Percentiles rank a stretch among this genome's conserved stretches.
phyloP scores from a whole-genome alignment of 2,329 filamentous ascomycete genomes.

The Parastagonospora nodorum region DNA sequence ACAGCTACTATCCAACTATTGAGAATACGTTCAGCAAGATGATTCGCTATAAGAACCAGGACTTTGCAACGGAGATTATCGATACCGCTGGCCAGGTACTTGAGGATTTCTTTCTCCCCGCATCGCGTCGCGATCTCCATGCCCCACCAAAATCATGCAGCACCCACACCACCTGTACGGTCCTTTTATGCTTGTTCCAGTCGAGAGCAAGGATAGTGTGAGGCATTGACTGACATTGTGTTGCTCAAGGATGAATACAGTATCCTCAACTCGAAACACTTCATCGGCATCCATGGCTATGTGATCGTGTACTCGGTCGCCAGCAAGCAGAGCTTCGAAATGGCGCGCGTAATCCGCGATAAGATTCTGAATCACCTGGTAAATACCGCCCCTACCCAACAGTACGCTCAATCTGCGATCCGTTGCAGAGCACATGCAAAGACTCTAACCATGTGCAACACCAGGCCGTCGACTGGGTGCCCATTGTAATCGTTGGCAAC shows the following conservation, averaged over 20 bases:
- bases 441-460: constrained; percentile 11
- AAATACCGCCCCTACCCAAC: constrained; percentile 43
- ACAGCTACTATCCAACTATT: constrained; percentile 98
- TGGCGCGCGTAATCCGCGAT: constrained; percentile 93
- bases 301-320: constrained; percentile 98
- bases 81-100: constrained; percentile 92
- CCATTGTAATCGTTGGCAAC: constrained; percentile 94
- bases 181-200: too few relatives aligned
- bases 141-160: constrained; percentile 12
- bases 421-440: background rate
- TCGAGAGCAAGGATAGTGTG: too few relatives aligned
- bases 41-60: constrained; percentile 90
- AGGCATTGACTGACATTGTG: constrained; percentile 22
- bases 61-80: constrained; percentile 95
- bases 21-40: constrained; percentile 98
- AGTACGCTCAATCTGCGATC: constrained; percentile 2
- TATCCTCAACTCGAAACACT: constrained; percentile 97
- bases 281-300: constrained; percentile 98
- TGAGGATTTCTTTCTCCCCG: constrained; percentile 25
- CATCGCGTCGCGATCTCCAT: constrained; percentile 18
- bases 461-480: constrained; percentile 88
- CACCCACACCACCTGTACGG: background rate
- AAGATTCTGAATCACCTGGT: constrained; percentile 97
- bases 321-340: constrained; percentile 92
- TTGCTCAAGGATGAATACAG: constrained; percentile 86